Base-by-base conservation (phyloP, 768 basidiomycete species). In the Dentipellis fragilis region DNA sequence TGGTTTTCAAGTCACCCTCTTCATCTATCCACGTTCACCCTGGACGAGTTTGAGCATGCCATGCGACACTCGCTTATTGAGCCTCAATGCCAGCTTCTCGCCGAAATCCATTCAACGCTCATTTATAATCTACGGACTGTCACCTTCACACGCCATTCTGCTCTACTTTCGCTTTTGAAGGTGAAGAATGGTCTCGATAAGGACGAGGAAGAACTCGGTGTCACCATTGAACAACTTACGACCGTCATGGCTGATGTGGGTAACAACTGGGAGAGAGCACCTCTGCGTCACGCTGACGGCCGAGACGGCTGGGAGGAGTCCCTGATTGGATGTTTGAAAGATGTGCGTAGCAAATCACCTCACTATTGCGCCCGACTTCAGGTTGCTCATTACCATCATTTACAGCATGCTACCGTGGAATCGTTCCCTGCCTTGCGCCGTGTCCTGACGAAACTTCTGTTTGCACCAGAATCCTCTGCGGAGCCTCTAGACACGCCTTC, bases 301-400 rank as follows among this genome's bases (percentile, higher is more conserved):
- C 81, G 93, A 46, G 80, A 83, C 62, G 87, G 89, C 11, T 97
- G 94, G 94, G 92, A 96, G 69, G 90, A 93, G 60, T 87, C 90
- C 14, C 75, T 96, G 19, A 75, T 93, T 35, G 92, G 91, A 45
- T 87, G 92, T 64, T 71, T 95, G 61, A 89, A 89, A 75, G 87
- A 95, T 68, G 93, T 95, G 63, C 61, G 92, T 49, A 46, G 49
- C 17, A 50, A 49, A 11, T n/a, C 6, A 50, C 52, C 23, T 10
- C 22, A 2, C 14, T 3, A 8, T 52, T 36, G 36, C 46, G 34
- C 48, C n/a, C 34, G 2, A 6, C 8, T 53, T 46, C 19, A 29
- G 29, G 3, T 29, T 29, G 6, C 29, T 29, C 3, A 29, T 54
- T 35, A 22, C 21, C 56, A 47, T 34, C n/a, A 17, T 14, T 9